Base-by-base conservation (phyloP, 164 flowering plant genomes). In the Sedum album region DNA sequence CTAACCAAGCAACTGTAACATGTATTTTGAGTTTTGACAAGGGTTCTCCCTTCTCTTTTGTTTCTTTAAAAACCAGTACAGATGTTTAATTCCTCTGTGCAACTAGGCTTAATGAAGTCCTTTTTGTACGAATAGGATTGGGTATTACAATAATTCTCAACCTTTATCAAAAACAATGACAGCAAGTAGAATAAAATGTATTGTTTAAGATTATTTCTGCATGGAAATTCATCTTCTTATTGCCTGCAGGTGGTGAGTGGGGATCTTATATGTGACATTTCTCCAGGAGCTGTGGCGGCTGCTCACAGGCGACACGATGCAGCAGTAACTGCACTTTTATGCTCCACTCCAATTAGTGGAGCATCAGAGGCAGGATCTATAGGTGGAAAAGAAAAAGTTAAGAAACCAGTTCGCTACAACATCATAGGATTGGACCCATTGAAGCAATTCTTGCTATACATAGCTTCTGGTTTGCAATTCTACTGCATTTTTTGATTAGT, bases 241-340 rank as follows among this genome's bases (percentile, higher is more conserved):
- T 72, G 9, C 69, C n/a, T 80, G 67, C 79, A 95, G 99, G 89
- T 95, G 70, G 88, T 92, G 76, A 95, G 97, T 82, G 99, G 99
- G 71, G 99, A 95, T 82, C 90, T 95, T 75, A 88, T 95, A 66
- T 86, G 87, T 83, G 96, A 95, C 76, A 85, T 95, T 74, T 82
- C 94, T 67, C 97, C 88, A 71, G 97, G 99, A 71, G 99, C 97
- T 25, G 87, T 95, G 30, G 97, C 99, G 11, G 96, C 99, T 70
- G 80, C 91, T 67, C 99, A 95, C 78, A 88, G 97, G 78, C 85
- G 97, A 72, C 92, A 92, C 72, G 91, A 85, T 82, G 97, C 99
- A 0, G 88, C 72, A 13, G 94, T 95, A 36, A 95, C 99, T 65
- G 83, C 96, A 66, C 80, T 90, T 80, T 81, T 95, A 68, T 90